phyloP scores from a whole-genome alignment of 352 stramenopile species.

The Globisporangium mamillatum region DNA sequence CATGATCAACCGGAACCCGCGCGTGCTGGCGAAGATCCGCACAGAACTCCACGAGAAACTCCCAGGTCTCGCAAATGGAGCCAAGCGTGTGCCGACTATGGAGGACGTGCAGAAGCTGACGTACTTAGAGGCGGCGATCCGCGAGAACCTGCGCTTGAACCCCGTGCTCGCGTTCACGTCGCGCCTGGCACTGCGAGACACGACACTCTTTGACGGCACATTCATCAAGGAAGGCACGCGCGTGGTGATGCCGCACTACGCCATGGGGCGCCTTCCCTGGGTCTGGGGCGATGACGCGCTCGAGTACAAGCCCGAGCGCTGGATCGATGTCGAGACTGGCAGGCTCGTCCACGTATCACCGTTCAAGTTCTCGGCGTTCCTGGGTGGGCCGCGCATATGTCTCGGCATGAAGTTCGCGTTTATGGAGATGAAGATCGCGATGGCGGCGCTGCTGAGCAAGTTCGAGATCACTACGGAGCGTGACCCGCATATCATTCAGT shows the following conservation, averaged over 20 bases:
- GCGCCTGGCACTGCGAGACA: conserved; percentile 47
- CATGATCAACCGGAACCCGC: conserved; percentile 66
- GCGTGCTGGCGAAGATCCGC: conserved; percentile 29
- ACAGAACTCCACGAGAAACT: conserved; percentile 21
- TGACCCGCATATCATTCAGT: conserved; percentile 40
- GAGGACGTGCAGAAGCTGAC: conserved; percentile 33
- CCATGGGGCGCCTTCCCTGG: conserved; percentile 46
- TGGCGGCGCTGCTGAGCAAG: conserved; percentile 48
- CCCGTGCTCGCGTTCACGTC: conserved; percentile 56
- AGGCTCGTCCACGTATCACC: conserved; percentile 39
- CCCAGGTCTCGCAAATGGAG: neutral
- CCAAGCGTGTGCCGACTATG: conserved; percentile 19
- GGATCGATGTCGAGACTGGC: conserved; percentile 39
- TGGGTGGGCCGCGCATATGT: conserved; percentile 62
- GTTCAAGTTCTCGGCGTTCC: conserved; percentile 69
- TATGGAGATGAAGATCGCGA: conserved; percentile 58
- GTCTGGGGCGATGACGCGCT: conserved; percentile 63
- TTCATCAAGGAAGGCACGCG: conserved; percentile 51
- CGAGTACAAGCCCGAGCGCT: conserved; percentile 69
- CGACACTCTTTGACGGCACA: conserved; percentile 65
- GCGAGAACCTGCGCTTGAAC: conserved; percentile 47
- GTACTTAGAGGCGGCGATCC: conserved; percentile 47
- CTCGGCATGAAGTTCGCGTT: conserved; percentile 66
- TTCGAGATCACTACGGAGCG: conserved; percentile 37
- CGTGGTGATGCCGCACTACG: conserved; percentile 62